Evolutionary conservation across 805 yeast genomes (phyloP), one percentile per base, ranked within the genome.

Genomic region (Saccharomyces kudriavzevii): DNA sequence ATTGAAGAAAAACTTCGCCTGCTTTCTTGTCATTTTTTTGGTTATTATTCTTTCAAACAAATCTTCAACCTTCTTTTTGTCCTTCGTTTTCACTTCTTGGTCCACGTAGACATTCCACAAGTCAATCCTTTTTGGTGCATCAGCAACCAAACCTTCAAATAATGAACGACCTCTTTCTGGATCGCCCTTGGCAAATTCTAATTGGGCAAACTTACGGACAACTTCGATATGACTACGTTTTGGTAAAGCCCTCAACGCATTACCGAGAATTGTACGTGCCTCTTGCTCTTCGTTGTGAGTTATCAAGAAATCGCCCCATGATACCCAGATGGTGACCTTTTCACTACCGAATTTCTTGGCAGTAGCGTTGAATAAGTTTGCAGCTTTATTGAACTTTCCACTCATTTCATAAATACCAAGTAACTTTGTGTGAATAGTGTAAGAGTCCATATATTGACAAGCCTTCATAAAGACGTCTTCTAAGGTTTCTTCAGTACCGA

Each of bases 101-200:
- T 92, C 99, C 59, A 92, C 80, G 71, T 90, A 92, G 45, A 92
- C 96, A 65, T 87, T 91, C 98, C 98, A 92, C 57, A 92, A 71
- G 70, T 92, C 99, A 57, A 89, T 81, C 73, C 96, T 82, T 77
- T 89, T 89, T 52, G 97, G 94, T 49, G 87, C 92, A 66, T 91
- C 94, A 25, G 92, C 81, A 52, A 92, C 70, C 58, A 92, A 79
- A 55, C 97, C 98, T 74, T 92, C 98, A 65, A 92, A 89, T 60
- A 92, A 77, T 1, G 97, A 88, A 68, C 98, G 84, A 52, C 96
- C 99, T 69, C 91, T 92, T 71, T 92, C 99, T 8, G 89, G 74
- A 59, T 90, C 96, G 60, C 98, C 98, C 70, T 85, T 84, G 52
- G 76, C 61, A 69, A 85, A 92, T 70, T 92, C 98, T 53, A 91